Conservation (phyloP, 2,329 filamentous ascomycete genomes). For the Piedraia hortae region DNA sequence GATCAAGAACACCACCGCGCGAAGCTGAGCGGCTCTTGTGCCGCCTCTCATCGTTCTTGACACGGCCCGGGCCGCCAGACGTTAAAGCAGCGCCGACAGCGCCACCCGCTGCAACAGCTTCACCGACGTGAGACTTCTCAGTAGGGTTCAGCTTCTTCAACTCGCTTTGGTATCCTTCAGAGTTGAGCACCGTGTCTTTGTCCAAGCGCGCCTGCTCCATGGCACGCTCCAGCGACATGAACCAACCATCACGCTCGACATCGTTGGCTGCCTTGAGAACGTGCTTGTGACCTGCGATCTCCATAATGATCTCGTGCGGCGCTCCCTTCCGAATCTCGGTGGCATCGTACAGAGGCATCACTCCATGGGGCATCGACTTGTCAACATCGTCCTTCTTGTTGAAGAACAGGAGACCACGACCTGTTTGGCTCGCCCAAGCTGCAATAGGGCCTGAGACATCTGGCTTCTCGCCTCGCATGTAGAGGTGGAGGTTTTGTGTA, state of each 20-base stretch:
- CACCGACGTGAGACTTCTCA: constrained; percentile 11
- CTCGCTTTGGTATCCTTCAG: constrained; percentile 69
- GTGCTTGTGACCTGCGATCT: constrained; percentile 70
- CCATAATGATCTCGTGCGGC: constrained; percentile 60
- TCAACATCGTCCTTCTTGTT: constrained; percentile 49
- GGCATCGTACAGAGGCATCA: constrained; percentile 35
- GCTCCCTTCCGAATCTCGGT: constrained; percentile 52
- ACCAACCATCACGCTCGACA: constrained; percentile 77
- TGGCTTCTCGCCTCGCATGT: constrained; percentile 73
- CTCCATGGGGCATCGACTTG: constrained; percentile 53
- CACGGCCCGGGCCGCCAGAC: constrained; percentile 22
- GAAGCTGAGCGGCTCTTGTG: constrained; percentile 33
- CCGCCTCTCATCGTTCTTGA: constrained; percentile 18
- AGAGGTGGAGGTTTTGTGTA: constrained; percentile 43
- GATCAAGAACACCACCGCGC: constrained; percentile 26
- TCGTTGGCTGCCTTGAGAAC: constrained; percentile 55
- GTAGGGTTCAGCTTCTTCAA: constrained; percentile 33
- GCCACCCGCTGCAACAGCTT: constrained; percentile 6
- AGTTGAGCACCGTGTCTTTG: constrained; percentile 42
- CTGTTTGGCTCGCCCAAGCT: constrained; percentile 78
- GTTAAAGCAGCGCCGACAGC: constrained; percentile 14
- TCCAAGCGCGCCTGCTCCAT: constrained; percentile 62
- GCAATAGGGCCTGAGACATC: constrained; percentile 49
- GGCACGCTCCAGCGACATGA: constrained; percentile 57
- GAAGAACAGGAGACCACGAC: constrained; percentile 83